Evolutionary conservation across 441 rosid genomes (phyloP).

Genomic region (Theobroma grandiflorum): DNA sequence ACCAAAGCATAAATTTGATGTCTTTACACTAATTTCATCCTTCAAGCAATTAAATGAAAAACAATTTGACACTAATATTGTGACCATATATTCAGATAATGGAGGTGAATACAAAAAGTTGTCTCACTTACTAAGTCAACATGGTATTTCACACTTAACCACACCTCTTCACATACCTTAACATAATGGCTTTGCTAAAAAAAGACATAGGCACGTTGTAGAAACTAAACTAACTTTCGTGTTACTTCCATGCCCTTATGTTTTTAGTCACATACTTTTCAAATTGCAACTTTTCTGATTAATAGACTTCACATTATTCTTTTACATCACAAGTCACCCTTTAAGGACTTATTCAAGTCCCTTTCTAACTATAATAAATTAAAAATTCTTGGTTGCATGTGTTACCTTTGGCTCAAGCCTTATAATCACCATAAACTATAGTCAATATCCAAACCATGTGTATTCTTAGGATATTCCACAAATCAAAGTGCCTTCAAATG

Average conservation of each 20-base stretch:
- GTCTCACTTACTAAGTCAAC: too few species aligned
- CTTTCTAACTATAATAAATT: neutral
- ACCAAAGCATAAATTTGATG: neutral
- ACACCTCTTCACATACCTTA: neutral
- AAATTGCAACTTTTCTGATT: neutral
- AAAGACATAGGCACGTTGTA: neutral
- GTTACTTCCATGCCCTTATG: neutral
- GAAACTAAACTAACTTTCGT: neutral
- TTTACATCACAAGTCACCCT: neutral
- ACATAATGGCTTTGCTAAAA: neutral
- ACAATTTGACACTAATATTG: neutral
- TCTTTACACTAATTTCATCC: neutral
- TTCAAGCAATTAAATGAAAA: neutral
- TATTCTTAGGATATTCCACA: neutral
- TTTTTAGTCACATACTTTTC: neutral
- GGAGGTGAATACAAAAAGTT: neutral
- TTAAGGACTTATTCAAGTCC: neutral
- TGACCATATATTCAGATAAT: neutral
- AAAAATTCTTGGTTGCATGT: neutral
- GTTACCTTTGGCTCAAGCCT: neutral
- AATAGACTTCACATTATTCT: neutral
- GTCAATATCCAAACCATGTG: neutral
- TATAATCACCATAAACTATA: neutral
- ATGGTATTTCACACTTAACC: neutral
- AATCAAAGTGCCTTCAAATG: neutral